These are phyloP conservation scores for Penicillium cataractarum DNA, from an alignment of 495 filamentous ascomycete species.

Conservation along the genomic window DNA sequence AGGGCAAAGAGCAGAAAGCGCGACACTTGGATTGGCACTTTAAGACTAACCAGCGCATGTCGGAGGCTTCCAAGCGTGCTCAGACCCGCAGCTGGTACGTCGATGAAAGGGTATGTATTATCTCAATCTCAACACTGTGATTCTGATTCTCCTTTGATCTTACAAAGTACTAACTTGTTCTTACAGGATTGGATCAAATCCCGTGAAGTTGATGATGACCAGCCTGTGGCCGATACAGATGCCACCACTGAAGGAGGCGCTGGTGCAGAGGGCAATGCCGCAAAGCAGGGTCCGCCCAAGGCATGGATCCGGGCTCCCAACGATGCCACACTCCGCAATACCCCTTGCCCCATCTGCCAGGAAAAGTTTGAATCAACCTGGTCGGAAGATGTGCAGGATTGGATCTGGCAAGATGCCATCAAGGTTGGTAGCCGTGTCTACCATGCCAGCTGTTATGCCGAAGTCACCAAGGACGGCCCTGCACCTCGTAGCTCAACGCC, in stretches of 20 bases:
- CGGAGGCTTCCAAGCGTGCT: conserved; percentile 76
- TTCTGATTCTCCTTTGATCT: conserved; percentile 6
- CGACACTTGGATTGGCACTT: conserved; percentile 98
- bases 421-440: conserved; percentile 79
- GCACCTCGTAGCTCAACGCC: conserved; percentile 45
- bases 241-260: conserved; percentile 38
- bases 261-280: conserved; percentile 38
- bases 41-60: conserved; percentile 84
- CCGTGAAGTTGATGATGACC: conserved; percentile 71
- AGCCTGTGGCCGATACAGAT: conserved; percentile 46
- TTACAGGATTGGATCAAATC: conserved; percentile 84
- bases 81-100: conserved; percentile 93
- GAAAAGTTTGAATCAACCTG: conserved; percentile 88
- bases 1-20: conserved; percentile 83
- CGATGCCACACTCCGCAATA: conserved; percentile 68
- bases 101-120: conserved; percentile 75
- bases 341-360: conserved; percentile 89
- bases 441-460: conserved; percentile 86
- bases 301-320: conserved; percentile 83
- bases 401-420: conserved; percentile 93
- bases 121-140: conserved; percentile 1
- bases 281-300: conserved; percentile 63
- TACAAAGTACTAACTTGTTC: conserved; percentile 12
- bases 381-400: conserved; percentile 91
- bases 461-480: conserved; percentile 70